These are phyloP conservation scores for Botrytis cinerea DNA, from an alignment of 2,329 filamentous ascomycete genomes.

Conservation along the genomic window DNA sequence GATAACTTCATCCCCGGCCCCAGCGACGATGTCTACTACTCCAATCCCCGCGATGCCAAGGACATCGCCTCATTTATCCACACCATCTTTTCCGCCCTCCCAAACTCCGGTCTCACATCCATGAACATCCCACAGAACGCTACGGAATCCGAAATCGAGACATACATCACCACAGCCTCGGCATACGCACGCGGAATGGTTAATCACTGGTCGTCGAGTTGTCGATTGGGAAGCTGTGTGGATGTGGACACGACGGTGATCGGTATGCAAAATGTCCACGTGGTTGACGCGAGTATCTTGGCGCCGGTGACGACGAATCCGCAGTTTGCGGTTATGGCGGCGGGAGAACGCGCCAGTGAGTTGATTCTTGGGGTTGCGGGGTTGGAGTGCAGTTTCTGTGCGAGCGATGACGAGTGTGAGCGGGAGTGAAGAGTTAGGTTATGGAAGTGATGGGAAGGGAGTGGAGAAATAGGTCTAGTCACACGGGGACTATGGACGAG, in stretches of 20 bases:
- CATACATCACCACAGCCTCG: conserved; percentile 52
- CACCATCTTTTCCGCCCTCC: conserved; percentile 51
- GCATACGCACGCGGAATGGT: conserved; percentile 52
- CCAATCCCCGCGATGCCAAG: conserved; percentile 49
- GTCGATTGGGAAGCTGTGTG: conserved; percentile 53
- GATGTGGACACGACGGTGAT: conserved; percentile 50
- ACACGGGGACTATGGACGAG: neutral
- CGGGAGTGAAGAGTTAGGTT: neutral
- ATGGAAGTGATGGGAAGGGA: neutral
- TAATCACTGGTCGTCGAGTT: conserved; percentile 56
- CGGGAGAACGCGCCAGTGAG: conserved; percentile 53
- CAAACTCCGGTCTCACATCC: conserved; percentile 47
- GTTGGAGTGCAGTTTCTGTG: neutral
- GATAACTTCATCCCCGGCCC: conserved; percentile 48
- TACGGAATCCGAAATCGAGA: conserved; percentile 50
- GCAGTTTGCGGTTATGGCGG: conserved; percentile 56
- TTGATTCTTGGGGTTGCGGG: conserved; percentile 44
- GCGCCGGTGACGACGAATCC: conserved; percentile 56
- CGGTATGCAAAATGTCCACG: conserved; percentile 53
- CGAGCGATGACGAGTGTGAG: neutral
- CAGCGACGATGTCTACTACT: conserved; percentile 49
- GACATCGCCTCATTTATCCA: conserved; percentile 54
- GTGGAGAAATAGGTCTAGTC: neutral
- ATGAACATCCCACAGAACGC: conserved; percentile 51
- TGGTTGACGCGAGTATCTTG: conserved; percentile 54